phyloP scores from a whole-genome alignment of 2,329 filamentous ascomycete genomes.

The Helminthosporium solani region DNA sequence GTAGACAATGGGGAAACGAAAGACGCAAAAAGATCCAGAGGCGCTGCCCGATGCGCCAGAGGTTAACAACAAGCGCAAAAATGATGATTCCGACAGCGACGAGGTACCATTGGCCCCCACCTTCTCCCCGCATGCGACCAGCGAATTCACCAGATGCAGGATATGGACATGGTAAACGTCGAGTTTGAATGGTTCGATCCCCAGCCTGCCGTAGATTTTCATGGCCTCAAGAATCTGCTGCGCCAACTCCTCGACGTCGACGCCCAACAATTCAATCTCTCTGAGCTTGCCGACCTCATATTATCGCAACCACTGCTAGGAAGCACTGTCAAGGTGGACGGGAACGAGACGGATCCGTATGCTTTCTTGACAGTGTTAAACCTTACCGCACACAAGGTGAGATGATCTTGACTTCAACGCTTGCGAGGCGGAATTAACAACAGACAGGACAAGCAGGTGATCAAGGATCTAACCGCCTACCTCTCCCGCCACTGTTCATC shows the following conservation, averaged over 20 bases:
- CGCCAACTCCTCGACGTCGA: conserved; percentile 93
- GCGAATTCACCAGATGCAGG: conserved; percentile 52
- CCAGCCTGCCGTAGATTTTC: conserved; percentile 84
- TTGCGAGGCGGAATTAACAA: conserved; percentile 5
- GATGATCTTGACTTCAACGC: neutral
- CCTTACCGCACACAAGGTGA: conserved; percentile 68
- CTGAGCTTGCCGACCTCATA: conserved; percentile 80
- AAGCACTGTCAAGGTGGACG: conserved; percentile 96
- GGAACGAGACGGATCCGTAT: conserved; percentile 88
- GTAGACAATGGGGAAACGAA: conserved; percentile 40
- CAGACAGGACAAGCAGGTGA: conserved; percentile 63
- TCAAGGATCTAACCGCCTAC: conserved; percentile 72
- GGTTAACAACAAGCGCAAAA: conserved; percentile 26
- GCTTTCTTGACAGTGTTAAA: conserved; percentile 90
- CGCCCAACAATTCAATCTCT: conserved; percentile 81
- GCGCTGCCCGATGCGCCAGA: conserved; percentile 39
- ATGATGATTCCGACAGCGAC: conserved; percentile 42
- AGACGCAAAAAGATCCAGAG: conserved; percentile 35
- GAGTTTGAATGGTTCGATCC: conserved; percentile 99
- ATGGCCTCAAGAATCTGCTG: conserved; percentile 85
- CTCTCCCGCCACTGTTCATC: conserved; percentile 59
- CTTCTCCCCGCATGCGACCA: conserved; percentile 6
- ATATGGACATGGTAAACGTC: conserved; percentile 88
- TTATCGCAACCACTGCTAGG: conserved; percentile 84
- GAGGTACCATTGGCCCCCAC: conserved; percentile 28